phyloP scores from a whole-genome alignment of 176 grass and related monocot species.

The Bromus sterilis region DNA sequence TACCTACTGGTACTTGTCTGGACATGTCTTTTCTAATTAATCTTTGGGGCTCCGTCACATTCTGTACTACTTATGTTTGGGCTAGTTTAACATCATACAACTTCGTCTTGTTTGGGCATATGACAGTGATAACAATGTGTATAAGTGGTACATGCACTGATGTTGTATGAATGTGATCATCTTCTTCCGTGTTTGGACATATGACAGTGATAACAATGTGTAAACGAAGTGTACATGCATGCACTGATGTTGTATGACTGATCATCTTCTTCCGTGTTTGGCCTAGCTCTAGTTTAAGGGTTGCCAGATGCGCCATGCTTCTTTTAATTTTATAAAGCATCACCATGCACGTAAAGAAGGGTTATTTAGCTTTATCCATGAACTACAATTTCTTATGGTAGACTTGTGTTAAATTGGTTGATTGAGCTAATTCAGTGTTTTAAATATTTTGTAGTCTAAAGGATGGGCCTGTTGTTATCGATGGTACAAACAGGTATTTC shows the following conservation, averaged over 20 bases:
- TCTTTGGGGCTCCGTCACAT: neutral
- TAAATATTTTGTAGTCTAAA: neutral
- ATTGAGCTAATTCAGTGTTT: neutral
- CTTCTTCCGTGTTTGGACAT: too few species aligned
- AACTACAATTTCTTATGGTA: neutral
- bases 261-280: neutral
- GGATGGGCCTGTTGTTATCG: neutral
- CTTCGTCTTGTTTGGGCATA: neutral
- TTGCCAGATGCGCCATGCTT: neutral
- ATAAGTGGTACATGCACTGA: neutral
- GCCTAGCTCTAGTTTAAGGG: neutral
- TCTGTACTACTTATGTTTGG: neutral
- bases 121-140: neutral
- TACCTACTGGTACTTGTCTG: neutral
- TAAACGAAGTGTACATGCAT: too few species aligned
- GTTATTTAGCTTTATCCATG: neutral
- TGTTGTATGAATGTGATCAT: neutral
- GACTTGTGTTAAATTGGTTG: neutral
- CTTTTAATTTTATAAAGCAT: neutral
- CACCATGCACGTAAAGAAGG: neutral
- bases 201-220: too few species aligned
- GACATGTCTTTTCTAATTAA: neutral
- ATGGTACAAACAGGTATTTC: neutral
- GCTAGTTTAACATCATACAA: neutral
- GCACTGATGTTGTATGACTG: too few species aligned